Evolutionary conservation across 2,329 filamentous ascomycete genomes (phyloP), one percentile per base, ranked within the genome.

Genomic region (Dactylellina sp.): DNA sequence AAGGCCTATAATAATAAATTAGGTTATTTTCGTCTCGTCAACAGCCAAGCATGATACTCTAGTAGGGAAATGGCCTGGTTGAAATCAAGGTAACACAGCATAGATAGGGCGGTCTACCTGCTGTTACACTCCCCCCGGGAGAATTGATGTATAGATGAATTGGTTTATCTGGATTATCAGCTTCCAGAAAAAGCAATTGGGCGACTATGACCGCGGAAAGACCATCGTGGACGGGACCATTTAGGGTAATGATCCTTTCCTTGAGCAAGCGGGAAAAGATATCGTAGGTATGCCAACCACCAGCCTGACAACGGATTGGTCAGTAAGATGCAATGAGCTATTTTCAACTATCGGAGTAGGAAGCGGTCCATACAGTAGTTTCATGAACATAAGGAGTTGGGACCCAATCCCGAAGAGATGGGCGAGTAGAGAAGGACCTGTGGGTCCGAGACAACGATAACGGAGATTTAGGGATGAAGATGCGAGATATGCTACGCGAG

Each of bases 81-180:
- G 32, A 47, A 7, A 28, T 32, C 47, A 20, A 52, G 24, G 66
- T 63, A 14, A 18, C 52, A 47, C 22, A 50, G 14, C n/a, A 14
- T n/a, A 56, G 32, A 22, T 16, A 68, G 18, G 18, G 32, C 14
- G 50, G 18, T 53, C 0, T 71, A 71, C 66, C 66, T 63, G 95
- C 94, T 75, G 91, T 94, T 42, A 99, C 93, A 44, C 91, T 94
- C 64, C 95, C 95, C 55, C 95, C 95, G 0, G 94, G 94, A 0
- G 92, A 96, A 83, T 99, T 97, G 81, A 99, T 99, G 82, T 99
- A 99, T 81, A 99, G 91, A 59, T 91, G 95, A 77, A 99, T 98
- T 11, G 93, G 91, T 81, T 97, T 97, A 64, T 96, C 89, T 2
- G 94, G 93, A 79, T 92, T 92, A 80, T 99, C 95, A 79, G 94